A percentile compares a stretch with the other conserved stretches of the same genome.
Conservation (phyloP, 2,329 filamentous ascomycete species). For the Didymosphaeria variabile region DNA sequence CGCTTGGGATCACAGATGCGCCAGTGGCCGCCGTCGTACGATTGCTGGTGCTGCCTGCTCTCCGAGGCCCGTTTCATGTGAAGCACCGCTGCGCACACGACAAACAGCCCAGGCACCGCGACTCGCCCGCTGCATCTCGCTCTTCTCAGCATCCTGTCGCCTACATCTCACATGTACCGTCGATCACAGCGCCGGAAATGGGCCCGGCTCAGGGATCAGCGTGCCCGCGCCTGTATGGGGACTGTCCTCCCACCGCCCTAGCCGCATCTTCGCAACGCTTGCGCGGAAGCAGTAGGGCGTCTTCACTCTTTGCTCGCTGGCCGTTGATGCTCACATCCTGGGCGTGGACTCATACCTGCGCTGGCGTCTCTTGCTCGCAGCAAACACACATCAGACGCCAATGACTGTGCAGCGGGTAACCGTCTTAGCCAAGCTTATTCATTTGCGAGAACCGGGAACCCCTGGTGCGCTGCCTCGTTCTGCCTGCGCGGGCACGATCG, state of each 20-base stretch:
- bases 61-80: not conserved
- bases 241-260: conserved; percentile 11
- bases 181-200: conserved; percentile 28
- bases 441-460: conserved; percentile 40
- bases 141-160: conserved; percentile 1
- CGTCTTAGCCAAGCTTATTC: conserved; percentile 37
- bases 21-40: not conserved
- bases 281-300: not conserved
- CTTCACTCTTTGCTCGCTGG: not conserved
- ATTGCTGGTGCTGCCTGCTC: conserved; percentile 1
- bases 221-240: conserved; percentile 19
- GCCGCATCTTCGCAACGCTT: conserved; percentile 14
- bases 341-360: not conserved
- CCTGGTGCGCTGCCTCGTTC: conserved; percentile 25
- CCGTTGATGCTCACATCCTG: not conserved
- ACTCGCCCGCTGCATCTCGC: not conserved
- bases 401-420: conserved; percentile 25
- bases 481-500: conserved; percentile 18
- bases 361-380: conserved; percentile 9
- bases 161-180: conserved; percentile 24
- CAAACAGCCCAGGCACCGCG: not conserved
- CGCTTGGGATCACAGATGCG: not conserved
- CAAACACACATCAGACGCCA: conserved; percentile 23
- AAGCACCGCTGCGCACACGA: conserved; percentile 4
- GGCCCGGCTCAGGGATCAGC: conserved; percentile 24